These are phyloP conservation scores for Fusarium guadeloupense DNA, from an alignment of 2,329 filamentous ascomycete species.

Conservation along the genomic window DNA sequence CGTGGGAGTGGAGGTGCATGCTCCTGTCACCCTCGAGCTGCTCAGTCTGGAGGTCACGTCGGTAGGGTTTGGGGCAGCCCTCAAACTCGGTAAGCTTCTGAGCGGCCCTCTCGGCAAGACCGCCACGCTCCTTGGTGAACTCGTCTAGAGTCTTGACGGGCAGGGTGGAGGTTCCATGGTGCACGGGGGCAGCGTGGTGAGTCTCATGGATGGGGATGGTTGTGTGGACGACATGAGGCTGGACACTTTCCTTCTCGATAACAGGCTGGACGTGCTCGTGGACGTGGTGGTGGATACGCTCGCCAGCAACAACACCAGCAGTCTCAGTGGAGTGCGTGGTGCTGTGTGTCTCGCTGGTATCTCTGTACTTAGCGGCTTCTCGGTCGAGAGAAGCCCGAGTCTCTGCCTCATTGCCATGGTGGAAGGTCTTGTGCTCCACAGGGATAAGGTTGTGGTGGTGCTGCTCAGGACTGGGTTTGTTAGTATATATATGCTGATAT, in stretches of 20 bases:
- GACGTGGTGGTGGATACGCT: constrained; percentile 57
- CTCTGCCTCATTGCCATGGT: constrained; percentile 65
- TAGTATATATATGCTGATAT: neutral
- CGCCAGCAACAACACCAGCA: constrained; percentile 42
- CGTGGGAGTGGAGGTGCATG: constrained; percentile 28
- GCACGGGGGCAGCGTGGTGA: constrained; percentile 72
- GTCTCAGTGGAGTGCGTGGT: constrained; percentile 42
- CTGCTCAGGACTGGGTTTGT: constrained; percentile 60
- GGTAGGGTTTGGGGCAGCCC: constrained; percentile 62
- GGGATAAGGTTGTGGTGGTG: constrained; percentile 67
- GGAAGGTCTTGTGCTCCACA: constrained; percentile 68
- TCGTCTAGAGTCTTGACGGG: constrained; percentile 72
- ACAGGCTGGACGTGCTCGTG: constrained; percentile 77
- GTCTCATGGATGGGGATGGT: constrained; percentile 77
- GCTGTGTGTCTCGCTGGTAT: constrained; percentile 42
- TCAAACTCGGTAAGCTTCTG: constrained; percentile 66
- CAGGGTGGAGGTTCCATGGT: constrained; percentile 71
- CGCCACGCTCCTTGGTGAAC: constrained; percentile 60
- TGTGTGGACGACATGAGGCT: constrained; percentile 75
- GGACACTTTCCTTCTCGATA: constrained; percentile 73
- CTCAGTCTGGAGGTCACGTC: constrained; percentile 12
- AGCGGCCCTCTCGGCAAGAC: constrained; percentile 62
- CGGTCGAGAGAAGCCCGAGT: constrained; percentile 58
- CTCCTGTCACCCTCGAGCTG: constrained; percentile 23
- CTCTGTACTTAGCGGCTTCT: constrained; percentile 55